These are phyloP conservation scores for Arxiozyma bovina DNA, from an alignment of 1,139 yeast genomes.

Conservation along the genomic window DNA sequence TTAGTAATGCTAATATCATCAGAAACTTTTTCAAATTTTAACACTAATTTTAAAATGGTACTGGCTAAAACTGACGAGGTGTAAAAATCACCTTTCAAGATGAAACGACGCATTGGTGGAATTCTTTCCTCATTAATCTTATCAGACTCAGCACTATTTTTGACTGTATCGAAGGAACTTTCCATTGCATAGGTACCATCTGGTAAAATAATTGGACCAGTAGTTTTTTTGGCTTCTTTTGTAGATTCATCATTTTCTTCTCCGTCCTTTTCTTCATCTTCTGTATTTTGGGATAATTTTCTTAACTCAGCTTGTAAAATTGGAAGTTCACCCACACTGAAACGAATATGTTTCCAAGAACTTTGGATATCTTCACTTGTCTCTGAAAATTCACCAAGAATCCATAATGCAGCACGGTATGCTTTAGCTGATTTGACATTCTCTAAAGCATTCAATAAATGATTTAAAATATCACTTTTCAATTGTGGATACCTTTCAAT, in stretches of 20 bases:
- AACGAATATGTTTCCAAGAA: constrained; percentile 82
- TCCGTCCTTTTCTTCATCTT: constrained; percentile 33
- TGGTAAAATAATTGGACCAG: constrained; percentile 81
- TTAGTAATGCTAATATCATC: constrained; percentile 52
- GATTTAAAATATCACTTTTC: constrained; percentile 55
- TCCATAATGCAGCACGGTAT: constrained; percentile 91
- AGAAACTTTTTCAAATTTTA: constrained; percentile 61
- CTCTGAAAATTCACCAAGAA: constrained; percentile 81
- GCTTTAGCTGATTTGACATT: constrained; percentile 80
- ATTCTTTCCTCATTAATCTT: constrained; percentile 26
- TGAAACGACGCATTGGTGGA: constrained; percentile 74
- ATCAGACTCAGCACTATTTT: constrained; percentile 9
- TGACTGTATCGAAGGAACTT: constrained; percentile 49
- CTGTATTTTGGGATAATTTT: constrained; percentile 29
- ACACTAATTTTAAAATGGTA: constrained; percentile 78
- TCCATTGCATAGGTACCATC: constrained; percentile 99
- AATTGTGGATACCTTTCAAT: constrained; percentile 85
- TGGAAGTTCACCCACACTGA: constrained; percentile 85
- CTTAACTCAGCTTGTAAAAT: constrained; percentile 67
- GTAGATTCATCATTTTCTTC: constrained; percentile 25
- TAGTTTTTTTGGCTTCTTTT: constrained; percentile 31
- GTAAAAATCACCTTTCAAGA: constrained; percentile 83
- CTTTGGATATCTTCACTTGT: constrained; percentile 67
- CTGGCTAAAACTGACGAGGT: constrained; percentile 83
- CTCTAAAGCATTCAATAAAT: constrained; percentile 56